Evolutionary conservation across 805 yeast species (phyloP).

Genomic region (Clavispora asparagi): DNA sequence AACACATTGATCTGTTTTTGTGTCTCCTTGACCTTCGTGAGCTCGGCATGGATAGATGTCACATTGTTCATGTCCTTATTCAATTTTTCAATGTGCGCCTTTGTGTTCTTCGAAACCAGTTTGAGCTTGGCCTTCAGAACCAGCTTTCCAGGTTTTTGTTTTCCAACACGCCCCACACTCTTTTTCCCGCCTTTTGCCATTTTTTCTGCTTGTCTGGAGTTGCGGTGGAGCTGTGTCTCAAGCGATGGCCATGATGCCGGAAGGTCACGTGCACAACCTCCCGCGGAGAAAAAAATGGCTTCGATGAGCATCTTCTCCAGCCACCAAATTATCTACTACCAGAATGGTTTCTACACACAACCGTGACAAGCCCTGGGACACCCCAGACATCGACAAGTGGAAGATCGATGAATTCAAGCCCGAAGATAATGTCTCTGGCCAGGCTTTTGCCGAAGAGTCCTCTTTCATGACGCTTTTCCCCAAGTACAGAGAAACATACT

Average conservation of each 20-base stretch:
- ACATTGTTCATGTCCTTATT: slow-evolving; percentile 25
- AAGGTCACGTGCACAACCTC: background rate
- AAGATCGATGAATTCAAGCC: slow-evolving; percentile 78
- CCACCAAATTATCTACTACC: background rate
- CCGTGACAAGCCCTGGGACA: slow-evolving; percentile 97
- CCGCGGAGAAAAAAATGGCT: background rate
- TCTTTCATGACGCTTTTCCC: slow-evolving; percentile 94
- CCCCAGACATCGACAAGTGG: slow-evolving; percentile 94
- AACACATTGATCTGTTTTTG: slow-evolving; percentile 25
- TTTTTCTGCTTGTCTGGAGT: background rate
- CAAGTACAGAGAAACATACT: slow-evolving; percentile 87
- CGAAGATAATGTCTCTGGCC: slow-evolving; percentile 82
- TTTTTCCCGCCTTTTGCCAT: background rate
- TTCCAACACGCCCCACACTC: background rate
- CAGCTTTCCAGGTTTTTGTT: background rate
- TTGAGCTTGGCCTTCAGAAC: slow-evolving; percentile 10
- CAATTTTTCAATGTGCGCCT: slow-evolving; percentile 27
- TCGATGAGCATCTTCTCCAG: slow-evolving; percentile 2
- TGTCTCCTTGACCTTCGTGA: slow-evolving; percentile 7
- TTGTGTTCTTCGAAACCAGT: slow-evolving; percentile 25
- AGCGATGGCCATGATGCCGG: background rate
- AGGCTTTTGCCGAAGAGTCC: slow-evolving; percentile 91
- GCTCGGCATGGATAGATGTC: slow-evolving; percentile 11
- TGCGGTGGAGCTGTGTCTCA: background rate
- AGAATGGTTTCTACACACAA: slow-evolving; percentile 89